Conservation (phyloP, 2,329 filamentous ascomycete genomes). For the Xylariales sp. region DNA sequence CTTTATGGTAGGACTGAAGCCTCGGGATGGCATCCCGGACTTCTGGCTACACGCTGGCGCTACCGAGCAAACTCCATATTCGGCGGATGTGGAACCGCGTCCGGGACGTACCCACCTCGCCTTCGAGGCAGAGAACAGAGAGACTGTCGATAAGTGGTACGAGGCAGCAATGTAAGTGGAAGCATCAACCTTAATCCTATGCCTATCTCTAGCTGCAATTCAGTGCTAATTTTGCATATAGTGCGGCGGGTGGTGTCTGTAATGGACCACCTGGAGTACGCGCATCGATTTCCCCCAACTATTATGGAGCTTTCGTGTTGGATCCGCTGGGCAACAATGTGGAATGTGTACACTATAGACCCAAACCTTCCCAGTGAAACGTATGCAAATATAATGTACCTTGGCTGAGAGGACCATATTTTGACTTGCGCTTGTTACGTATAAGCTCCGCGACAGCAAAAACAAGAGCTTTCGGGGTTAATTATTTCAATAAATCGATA, state of each 20-base stretch:
- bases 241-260: too few species aligned
- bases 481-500: too few species aligned
- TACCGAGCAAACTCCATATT: conserved; percentile 8
- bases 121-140: conserved; percentile 9
- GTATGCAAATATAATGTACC: too few species aligned
- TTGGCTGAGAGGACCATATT: too few species aligned
- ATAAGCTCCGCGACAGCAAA: too few species aligned
- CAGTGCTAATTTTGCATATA: not conserved
- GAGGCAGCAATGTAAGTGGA: conserved; percentile 13
- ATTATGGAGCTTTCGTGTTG: conserved; percentile 14
- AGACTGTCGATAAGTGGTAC: conserved; percentile 12
- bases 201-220: too few species aligned
- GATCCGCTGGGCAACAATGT: not conserved
- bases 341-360: not conserved
- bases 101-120: conserved; percentile 13
- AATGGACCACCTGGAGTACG: conserved; percentile 5
- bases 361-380: too few species aligned
- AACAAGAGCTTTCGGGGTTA: too few species aligned
- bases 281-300: conserved; percentile 6
- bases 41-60: conserved; percentile 14
- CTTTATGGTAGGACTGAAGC: conserved; percentile 10
- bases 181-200: conserved; percentile 12
- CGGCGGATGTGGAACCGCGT: conserved; percentile 6
- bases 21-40: conserved; percentile 10
- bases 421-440: too few species aligned